Base-by-base conservation (phyloP, 2,329 filamentous ascomycete genomes). In the Boeremia lycopersici region DNA sequence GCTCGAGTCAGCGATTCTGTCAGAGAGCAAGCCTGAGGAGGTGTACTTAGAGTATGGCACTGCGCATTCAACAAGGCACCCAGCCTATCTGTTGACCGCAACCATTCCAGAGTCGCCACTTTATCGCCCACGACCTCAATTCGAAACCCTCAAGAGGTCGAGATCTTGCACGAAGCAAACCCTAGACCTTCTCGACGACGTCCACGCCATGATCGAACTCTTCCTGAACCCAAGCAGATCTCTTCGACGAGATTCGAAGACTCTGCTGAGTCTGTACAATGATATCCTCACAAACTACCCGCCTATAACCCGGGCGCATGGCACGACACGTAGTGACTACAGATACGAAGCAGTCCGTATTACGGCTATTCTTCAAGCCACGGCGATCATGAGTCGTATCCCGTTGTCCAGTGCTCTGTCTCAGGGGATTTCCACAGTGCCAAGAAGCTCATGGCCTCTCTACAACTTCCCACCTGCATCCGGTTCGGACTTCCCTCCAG, bases 301-400 rank as follows among this genome's bases (percentile, higher is more conserved):
- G 0, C 46, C 64, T 2, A 41, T 61, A 8, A 34, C 61, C 0
- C 50, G 64, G n/a, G 46, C 60, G 2, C 38, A 44, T 12, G 59
- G 48, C 7, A 41, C 61, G 1, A 68, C 55, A 6, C 12, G 46
- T 10, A 50, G 46, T 6, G 71, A 72, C 36, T 69, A 65, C 64
- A 71, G 58, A 40, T 75, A 75, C 53, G 74, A 76, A 45, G 71
- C 71, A 1, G 61, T 72, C n/a, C 71, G 74, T 0, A 60, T 76
- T 11, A 56, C 69, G 1, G 61, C 67, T 6, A 45, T 71, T 9
- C 57, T 76, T 11, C 69, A 68, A 59, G 70, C 74, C 7, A 67
- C 60, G 4, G 71, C 74, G 1, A 71, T 76, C 23, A 48, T 68
- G 1, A 51, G 59, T 8, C 57, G 66, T 2, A 45, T 61, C 0